Conservation (phyloP, 331 rosid species). For the Malus hybrid region DNA sequence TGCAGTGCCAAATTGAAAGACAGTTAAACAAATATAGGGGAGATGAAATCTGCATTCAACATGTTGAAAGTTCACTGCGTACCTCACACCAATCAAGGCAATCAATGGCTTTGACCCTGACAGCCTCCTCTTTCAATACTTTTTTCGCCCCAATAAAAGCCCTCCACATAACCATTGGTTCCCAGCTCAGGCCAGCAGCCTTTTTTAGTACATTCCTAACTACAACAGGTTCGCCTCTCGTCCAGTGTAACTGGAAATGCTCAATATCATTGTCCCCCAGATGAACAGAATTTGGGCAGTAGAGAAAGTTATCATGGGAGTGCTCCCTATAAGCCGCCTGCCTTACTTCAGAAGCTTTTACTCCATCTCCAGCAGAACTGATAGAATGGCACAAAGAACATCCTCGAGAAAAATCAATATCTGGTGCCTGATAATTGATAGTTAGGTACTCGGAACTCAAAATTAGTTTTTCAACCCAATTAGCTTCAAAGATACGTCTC, state of each 20-base stretch:
- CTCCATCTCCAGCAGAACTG: constrained; percentile 14
- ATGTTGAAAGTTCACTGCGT: constrained; percentile 5
- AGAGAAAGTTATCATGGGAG: constrained; percentile 41
- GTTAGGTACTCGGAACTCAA: constrained; percentile 31
- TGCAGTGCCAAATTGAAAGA: constrained; percentile 22
- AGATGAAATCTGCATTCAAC: constrained; percentile 7
- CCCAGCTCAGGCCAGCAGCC: constrained; percentile 66
- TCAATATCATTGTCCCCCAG: constrained; percentile 31
- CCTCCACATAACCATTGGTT: constrained; percentile 60
- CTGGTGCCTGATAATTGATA: constrained; percentile 32
- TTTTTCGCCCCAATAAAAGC: constrained; percentile 24
- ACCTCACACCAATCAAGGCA: constrained; percentile 66
- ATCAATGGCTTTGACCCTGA: constrained; percentile 34
- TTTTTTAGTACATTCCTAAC: constrained; percentile 42
- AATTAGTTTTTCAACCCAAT: constrained; percentile 44
- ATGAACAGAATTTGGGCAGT: constrained; percentile 43
- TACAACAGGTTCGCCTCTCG: constrained; percentile 53
- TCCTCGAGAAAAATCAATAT: constrained; percentile 8
- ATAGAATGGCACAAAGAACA: constrained; percentile 12
- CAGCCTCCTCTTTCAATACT: constrained; percentile 22
- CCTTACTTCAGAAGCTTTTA: neutral
- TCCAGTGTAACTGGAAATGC: constrained; percentile 61
- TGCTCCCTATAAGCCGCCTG: constrained; percentile 45
- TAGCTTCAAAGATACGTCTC: constrained; percentile 38
- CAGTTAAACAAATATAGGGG: neutral